Conservation (phyloP, 805 yeast genomes). For the Maudiozyma serrabonitensis region DNA sequence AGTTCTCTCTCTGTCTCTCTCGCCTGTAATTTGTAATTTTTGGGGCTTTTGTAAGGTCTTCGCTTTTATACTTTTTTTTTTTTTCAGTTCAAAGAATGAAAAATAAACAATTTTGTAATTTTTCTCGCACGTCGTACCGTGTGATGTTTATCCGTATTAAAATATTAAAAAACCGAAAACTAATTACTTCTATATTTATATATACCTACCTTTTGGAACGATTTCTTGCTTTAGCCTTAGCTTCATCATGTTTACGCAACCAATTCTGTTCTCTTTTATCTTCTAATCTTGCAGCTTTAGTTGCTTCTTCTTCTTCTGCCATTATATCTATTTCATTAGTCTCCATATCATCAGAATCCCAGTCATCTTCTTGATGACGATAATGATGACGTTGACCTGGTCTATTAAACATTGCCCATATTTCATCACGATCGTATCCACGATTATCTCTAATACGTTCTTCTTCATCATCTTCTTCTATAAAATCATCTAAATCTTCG, state of each 20-base stretch:
- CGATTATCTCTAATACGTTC: slow-evolving; percentile 29
- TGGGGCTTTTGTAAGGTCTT: too few species aligned
- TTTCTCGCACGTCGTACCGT: too few species aligned
- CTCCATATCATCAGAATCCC: slow-evolving; percentile 57
- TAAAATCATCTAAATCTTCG: slow-evolving; percentile 19
- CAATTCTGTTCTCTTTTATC: slow-evolving; percentile 62
- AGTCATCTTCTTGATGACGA: slow-evolving; percentile 28
- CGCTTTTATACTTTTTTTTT: too few species aligned
- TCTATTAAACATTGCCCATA: slow-evolving; percentile 75
- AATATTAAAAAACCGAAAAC: too few species aligned
- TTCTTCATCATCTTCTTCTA: slow-evolving; percentile 38
- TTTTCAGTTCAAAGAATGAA: too few species aligned
- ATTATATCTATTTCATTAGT: slow-evolving; percentile 86
- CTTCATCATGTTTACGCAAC: slow-evolving; percentile 39
- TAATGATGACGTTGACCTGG: slow-evolving; percentile 38
- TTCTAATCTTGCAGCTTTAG: slow-evolving; percentile 60
- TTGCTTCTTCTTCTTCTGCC: slow-evolving; percentile 69
- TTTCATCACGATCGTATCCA: slow-evolving; percentile 75
- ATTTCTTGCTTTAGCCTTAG: neutral
- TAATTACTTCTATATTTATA: too few species aligned
- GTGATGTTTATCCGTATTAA: too few species aligned
- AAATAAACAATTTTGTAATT: too few species aligned
- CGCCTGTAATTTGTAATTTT: too few species aligned
- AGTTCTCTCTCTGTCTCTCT: too few species aligned
- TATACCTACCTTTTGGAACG: neutral